A percentile compares a stretch with the other conserved stretches of the same genome.
Conservation (phyloP, 305 asterid species). For the Fraxinus dipetala region DNA sequence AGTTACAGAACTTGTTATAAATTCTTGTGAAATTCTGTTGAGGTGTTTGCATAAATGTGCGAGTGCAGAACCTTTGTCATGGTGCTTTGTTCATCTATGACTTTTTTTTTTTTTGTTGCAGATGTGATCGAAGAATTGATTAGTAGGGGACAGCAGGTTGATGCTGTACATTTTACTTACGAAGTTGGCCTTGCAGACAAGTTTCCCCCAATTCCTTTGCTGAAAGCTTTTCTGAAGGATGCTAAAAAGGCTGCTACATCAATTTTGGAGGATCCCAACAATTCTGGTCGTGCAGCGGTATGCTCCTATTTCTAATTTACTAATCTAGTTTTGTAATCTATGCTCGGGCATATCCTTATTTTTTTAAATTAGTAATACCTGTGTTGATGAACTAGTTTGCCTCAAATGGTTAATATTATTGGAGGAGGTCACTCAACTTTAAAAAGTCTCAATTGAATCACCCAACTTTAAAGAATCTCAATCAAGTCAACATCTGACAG, state of each 20-base stretch:
- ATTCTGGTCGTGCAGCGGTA: slow-evolving; percentile 89
- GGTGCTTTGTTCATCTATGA: background rate
- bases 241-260: slow-evolving; percentile 77
- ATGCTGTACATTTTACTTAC: slow-evolving; percentile 92
- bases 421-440: too few relatives aligned
- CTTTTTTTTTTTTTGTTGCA: slow-evolving; percentile 28
- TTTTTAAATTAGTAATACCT: background rate
- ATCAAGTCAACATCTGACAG: background rate
- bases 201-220: slow-evolving; percentile 91
- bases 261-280: slow-evolving; percentile 72
- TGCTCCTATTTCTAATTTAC: slow-evolving; percentile 14
- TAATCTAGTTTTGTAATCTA: background rate
- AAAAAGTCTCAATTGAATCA: too few relatives aligned
- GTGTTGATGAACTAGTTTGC: background rate
- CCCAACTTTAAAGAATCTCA: background rate
- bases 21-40: background rate
- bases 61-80: slow-evolving; percentile 1
- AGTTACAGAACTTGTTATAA: background rate
- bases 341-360: background rate
- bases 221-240: slow-evolving; percentile 87
- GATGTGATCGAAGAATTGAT: slow-evolving; percentile 89
- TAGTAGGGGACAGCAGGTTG: slow-evolving; percentile 96
- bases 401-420: background rate
- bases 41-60: background rate
- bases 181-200: slow-evolving; percentile 80